A percentile compares a stretch with the other conserved stretches of the same genome.
These are phyloP conservation scores for Penicillium antarcticum DNA, from an alignment of 495 filamentous ascomycete genomes.

Conservation along the genomic window DNA sequence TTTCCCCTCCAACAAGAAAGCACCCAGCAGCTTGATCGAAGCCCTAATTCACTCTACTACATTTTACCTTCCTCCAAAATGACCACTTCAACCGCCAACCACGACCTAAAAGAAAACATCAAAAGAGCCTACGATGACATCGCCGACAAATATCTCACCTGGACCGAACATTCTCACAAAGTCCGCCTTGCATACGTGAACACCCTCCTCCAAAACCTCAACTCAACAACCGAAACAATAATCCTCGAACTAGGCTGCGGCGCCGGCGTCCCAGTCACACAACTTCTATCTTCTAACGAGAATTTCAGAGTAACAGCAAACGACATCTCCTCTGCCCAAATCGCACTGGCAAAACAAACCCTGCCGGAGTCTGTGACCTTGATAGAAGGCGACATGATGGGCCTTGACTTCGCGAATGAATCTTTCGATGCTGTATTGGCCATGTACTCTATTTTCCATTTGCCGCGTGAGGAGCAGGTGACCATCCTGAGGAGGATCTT, in stretches of 20 bases:
- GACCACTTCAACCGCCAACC: background rate
- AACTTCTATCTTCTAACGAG: constrained; percentile 16
- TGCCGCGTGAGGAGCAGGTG: constrained; percentile 39
- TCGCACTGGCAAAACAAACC: constrained; percentile 24
- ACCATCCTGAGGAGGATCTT: constrained; percentile 28
- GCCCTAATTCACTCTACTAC: too few relatives aligned
- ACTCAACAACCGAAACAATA: background rate
- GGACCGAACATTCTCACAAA: constrained; percentile 26
- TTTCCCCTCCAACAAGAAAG: too few relatives aligned
- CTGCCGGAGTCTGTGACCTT: constrained; percentile 19
- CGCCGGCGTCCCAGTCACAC: constrained; percentile 33
- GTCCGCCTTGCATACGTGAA: constrained; percentile 29
- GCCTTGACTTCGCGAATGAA: constrained; percentile 22
- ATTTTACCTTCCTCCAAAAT: background rate
- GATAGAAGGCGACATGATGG: constrained; percentile 41
- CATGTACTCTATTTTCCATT: constrained; percentile 45
- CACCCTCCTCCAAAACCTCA: constrained; percentile 19
- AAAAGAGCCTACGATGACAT: constrained; percentile 39
- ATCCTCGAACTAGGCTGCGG: constrained; percentile 44
- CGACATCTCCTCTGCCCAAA: constrained; percentile 36
- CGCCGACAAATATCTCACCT: constrained; percentile 33
- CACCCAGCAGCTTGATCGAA: too few relatives aligned
- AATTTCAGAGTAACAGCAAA: constrained; percentile 29
- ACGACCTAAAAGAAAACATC: constrained; percentile 18
- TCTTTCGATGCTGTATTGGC: constrained; percentile 38